Base-by-base conservation (phyloP, 768 basidiomycete genomes). In the Tylopilus sp. region DNA sequence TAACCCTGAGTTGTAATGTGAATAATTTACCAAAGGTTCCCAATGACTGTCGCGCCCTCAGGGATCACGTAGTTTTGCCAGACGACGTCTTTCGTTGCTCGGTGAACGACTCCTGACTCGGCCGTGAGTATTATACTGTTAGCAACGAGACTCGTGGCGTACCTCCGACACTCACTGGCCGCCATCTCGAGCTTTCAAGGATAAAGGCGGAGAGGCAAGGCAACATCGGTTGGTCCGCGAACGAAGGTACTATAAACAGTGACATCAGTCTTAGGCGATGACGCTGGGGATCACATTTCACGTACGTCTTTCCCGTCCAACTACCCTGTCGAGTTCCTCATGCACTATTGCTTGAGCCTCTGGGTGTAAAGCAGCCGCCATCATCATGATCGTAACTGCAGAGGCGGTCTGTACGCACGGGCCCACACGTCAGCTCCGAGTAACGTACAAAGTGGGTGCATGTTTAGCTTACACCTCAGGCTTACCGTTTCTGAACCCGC, bases 331-430 rank as follows among this genome's bases (percentile, higher is more conserved):
- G 7, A 56, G 19, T 17, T 56, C 55, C 1, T 55, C 55, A 17
- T 45, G 55, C 5, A 55, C 55, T 24, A 6, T 48, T 10, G 46
- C 46, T 40, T 56, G 55, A 12, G 34, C 55, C 3, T 55, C 29
- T 0, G 46, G 33, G 9, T 56, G 41, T n/a, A 56, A 31, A 11
- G 55, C 53, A 38, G 53, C 55, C 14, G 53, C 45, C 55, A 56
- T 56, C 3, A 48, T 42, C 24, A 44, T 13, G 12, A 56, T 48
- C 5, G 47, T 48, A 12, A 56, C 48, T n/a, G 55, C 36, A 6
- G 53, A 48, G 6, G 55, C 55, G 13, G 55, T 56, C 55, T 56
- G 30, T n/a, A 26, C n/a, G n/a, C n/a, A n/a, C n/a, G n/a, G n/a
- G n/a, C n/a, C n/a, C n/a, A n/a, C n/a, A n/a, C n/a, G n/a, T n/a